These are phyloP conservation scores for Sordariomycetes sp. DNA, from an alignment of 2,329 filamentous ascomycete genomes.

Conservation along the genomic window DNA sequence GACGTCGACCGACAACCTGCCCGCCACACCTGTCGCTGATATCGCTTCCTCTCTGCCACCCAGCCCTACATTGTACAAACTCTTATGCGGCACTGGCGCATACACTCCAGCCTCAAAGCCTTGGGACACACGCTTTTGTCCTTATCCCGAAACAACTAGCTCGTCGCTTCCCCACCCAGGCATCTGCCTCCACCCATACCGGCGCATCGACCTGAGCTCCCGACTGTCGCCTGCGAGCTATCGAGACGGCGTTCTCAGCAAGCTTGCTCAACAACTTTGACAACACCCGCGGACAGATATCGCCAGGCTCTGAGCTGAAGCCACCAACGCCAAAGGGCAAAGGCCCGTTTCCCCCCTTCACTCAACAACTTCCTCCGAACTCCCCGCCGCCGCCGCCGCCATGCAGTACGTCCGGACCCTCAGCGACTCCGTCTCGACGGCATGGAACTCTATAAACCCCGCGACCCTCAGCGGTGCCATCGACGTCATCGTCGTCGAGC, in stretches of 20 bases:
- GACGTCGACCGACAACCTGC: too few species aligned
- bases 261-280: neutral
- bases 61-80: neutral
- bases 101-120: too few species aligned
- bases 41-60: neutral
- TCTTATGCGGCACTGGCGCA: neutral
- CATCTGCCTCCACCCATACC: too few species aligned
- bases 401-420: conserved; percentile 99
- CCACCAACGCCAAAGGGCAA: neutral
- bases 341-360: neutral
- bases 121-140: too few species aligned
- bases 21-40: neutral
- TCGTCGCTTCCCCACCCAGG: too few species aligned
- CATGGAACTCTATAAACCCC: conserved; percentile 99
- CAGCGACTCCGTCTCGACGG: conserved; percentile 90
- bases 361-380: neutral
- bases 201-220: neutral
- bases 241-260: neutral
- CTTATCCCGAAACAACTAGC: too few species aligned
- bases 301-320: neutral
- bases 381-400: conserved; percentile 20
- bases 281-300: neutral
- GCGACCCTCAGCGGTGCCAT: conserved; percentile 95
- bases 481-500: conserved; percentile 96
- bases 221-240: neutral